Evolutionary conservation across 257 asterid species (phyloP), one percentile per base, ranked within the genome.

Genomic region (Knoxia roxburghii): DNA sequence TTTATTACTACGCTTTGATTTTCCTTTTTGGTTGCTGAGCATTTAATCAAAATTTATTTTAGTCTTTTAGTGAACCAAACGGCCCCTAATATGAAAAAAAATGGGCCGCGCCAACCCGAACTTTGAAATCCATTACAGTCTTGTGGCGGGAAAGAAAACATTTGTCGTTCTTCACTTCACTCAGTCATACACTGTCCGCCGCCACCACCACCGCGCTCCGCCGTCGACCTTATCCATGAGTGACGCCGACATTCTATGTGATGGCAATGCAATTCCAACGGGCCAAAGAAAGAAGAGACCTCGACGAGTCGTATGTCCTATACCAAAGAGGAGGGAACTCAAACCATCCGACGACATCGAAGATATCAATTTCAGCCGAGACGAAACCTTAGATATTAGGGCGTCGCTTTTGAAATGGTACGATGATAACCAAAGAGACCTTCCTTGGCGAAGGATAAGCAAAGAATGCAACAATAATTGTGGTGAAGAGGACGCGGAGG

Each of bases 401-500:
- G 87, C 80, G 71, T 86, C 86, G 64, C 77, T 93, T 67, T 79
- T 90, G 68, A 74, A 84, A 17, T 93, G 97, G 99, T 90, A 90
- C 79, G 92, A 84, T 41, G 53, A 70, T 46, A 88, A 90, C 72
- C 81, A 78, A 60, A 84, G 99, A 61, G 99, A 93, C 72, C 80
- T 93, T 26, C 99, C 99, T 8, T 93, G 99, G 99, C 77, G 99
- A 75, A 83, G 89, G 76, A 81, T 83, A 65, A 86, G 86, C 82
- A 73, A 62, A 45, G 59, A 67, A 58, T 61, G 62, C 30, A 68
- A 51, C n/a, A 61, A 43, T 40, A 50, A 21, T 54, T 78, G 73
- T 24, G 39, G 48, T 39, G 60, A 51, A 9, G 75, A 35, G 39
- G 59, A 24, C 62, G 65, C 20, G 12, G 75, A 60, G 37, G 89